These are phyloP conservation scores for Draba incana DNA, from an alignment of 345 rosid genomes.

Conservation along the genomic window DNA sequence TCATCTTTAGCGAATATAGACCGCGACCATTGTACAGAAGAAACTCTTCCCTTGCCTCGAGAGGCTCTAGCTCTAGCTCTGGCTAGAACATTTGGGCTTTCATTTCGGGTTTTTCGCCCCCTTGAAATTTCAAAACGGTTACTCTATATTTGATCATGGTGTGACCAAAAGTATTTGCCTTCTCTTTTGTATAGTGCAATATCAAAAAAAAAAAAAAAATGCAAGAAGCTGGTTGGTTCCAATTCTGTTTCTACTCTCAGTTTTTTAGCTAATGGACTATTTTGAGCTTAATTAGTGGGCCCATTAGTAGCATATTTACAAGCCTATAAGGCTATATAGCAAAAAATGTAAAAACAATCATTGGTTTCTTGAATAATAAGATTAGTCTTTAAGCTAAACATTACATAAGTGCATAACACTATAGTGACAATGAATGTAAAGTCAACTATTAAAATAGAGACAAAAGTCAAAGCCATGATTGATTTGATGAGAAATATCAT, in stretches of 20 bases:
- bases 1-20: conserved; percentile 40
- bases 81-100: conserved; percentile 27
- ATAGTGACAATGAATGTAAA: neutral
- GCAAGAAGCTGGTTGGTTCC: conserved; percentile 3
- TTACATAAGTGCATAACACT: neutral
- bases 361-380: too few relatives aligned
- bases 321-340: conserved; percentile 7
- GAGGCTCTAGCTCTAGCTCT: conserved; percentile 24
- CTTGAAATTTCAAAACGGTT: conserved; percentile 20
- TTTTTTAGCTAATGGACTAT: neutral
- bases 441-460: conserved; percentile 27
- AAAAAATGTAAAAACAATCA: neutral
- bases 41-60: neutral
- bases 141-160: conserved; percentile 29
- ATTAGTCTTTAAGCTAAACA: neutral
- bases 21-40: conserved; percentile 38
- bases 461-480: conserved; percentile 28
- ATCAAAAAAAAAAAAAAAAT: conserved; percentile 12
- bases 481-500: conserved; percentile 26
- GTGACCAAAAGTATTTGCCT: conserved; percentile 36
- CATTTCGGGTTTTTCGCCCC: neutral
- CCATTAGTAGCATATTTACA: neutral
- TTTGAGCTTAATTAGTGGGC: neutral
- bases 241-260: neutral
- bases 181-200: conserved; percentile 28